Evolutionary conservation across 768 basidiomycete genomes (phyloP).

Genomic region (Candolleomyces efflorescens): DNA sequence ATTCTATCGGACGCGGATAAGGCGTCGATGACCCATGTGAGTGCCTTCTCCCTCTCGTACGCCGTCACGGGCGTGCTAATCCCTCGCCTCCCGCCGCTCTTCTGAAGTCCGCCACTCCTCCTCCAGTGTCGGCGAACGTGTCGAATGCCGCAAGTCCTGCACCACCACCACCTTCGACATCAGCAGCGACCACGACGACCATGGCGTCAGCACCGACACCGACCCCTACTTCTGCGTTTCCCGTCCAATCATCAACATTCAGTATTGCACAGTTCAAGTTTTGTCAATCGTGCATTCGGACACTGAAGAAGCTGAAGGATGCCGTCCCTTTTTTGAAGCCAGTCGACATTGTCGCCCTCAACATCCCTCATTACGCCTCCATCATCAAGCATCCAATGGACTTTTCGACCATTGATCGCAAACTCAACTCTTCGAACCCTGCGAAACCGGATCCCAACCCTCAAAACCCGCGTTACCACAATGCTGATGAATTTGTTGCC

Average conservation of each 20-base stretch:
- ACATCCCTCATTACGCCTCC: constrained; percentile 82
- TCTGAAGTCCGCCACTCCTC: constrained; percentile 72
- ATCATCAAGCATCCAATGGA: constrained; percentile 95
- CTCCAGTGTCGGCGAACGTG: constrained; percentile 51
- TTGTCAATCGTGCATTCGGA: constrained; percentile 69
- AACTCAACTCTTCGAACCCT: constrained; percentile 77
- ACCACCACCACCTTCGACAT: constrained; percentile 18
- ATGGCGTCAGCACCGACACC: constrained; percentile 16
- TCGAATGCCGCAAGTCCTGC: constrained; percentile 35
- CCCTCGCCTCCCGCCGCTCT: constrained; percentile 24
- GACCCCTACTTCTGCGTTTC: constrained; percentile 8
- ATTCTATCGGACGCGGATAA: constrained; percentile 74
- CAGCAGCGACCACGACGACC: constrained; percentile 11
- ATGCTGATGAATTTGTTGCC: constrained; percentile 72
- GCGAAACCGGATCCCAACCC: constrained; percentile 67
- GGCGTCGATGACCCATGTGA: constrained; percentile 62
- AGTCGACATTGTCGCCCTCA: constrained; percentile 82
- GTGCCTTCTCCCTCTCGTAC: constrained; percentile 38
- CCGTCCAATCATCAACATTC: constrained; percentile 41
- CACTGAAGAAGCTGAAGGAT: constrained; percentile 84
- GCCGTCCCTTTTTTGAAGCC: constrained; percentile 77
- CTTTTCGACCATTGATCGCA: constrained; percentile 86
- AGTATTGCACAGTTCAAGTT: constrained; percentile 75
- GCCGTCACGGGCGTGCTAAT: constrained; percentile 56
- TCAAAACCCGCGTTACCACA: constrained; percentile 71